A percentile compares a stretch with the other conserved stretches of the same genome.
Evolutionary conservation across 108 stramenopile species (phyloP).

Genomic region (Nitzschia putrida): DNA sequence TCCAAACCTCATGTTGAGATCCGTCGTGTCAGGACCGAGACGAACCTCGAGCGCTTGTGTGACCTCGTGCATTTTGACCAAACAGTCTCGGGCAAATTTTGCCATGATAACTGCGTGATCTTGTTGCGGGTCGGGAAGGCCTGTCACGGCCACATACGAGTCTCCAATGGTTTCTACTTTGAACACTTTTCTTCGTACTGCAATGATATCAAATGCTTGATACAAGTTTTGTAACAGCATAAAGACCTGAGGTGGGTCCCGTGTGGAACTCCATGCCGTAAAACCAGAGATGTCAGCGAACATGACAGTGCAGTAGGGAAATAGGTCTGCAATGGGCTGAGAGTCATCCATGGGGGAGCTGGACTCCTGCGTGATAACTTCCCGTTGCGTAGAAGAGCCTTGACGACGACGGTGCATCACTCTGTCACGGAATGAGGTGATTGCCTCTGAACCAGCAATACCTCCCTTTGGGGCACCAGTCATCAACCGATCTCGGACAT

Average conservation of each 20-base stretch:
- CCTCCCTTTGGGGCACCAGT: not conserved
- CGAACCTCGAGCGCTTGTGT: slow-evolving; percentile 17
- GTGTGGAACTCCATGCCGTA: slow-evolving; percentile 16
- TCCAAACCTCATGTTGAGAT: slow-evolving; percentile 21
- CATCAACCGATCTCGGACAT: slow-evolving; percentile 10
- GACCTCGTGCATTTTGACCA: slow-evolving; percentile 16
- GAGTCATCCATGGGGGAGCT: slow-evolving; percentile 11
- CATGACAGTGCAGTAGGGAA: slow-evolving; percentile 14
- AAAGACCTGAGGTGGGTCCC: slow-evolving; percentile 9
- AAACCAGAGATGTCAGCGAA: slow-evolving; percentile 14
- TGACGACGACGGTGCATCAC: not conserved
- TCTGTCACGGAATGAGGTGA: too few species aligned
- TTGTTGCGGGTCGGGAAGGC: slow-evolving; percentile 14
- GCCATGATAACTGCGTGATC: slow-evolving; percentile 29
- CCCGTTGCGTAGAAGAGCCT: not conserved
- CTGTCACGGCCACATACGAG: slow-evolving; percentile 40
- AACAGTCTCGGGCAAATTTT: slow-evolving; percentile 23
- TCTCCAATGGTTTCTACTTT: slow-evolving; percentile 45
- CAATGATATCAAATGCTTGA: slow-evolving; percentile 1
- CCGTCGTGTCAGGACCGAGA: slow-evolving; percentile 24
- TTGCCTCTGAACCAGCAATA: not conserved
- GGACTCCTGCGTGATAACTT: not conserved
- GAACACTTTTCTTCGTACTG: not conserved
- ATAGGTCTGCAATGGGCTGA: slow-evolving; percentile 21
- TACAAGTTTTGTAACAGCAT: slow-evolving; percentile 7